A percentile compares a stretch with the other conserved stretches of the same genome.
Conservation (phyloP, 805 yeast genomes). For the Candida silvatica region DNA sequence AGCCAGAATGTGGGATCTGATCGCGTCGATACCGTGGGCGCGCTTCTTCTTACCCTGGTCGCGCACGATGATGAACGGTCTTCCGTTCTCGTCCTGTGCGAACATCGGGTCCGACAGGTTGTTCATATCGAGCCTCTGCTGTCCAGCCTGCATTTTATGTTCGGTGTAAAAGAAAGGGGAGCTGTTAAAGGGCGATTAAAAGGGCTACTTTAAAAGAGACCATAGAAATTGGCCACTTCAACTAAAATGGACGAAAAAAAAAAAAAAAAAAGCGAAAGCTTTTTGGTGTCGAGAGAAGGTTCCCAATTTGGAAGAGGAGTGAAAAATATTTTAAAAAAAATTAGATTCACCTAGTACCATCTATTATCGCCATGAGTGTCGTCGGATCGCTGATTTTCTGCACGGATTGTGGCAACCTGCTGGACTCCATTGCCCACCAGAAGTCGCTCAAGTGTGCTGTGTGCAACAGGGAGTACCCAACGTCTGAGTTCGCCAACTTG, state of each 20-base stretch:
- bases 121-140: constrained; percentile 47
- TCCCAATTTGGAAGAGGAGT: too few species aligned
- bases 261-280: too few species aligned
- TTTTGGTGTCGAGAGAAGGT: too few species aligned
- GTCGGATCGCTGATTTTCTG: constrained; percentile 96
- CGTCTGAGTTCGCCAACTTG: constrained; percentile 58
- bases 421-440: constrained; percentile 55
- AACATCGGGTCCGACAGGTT: constrained; percentile 97
- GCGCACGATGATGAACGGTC: constrained; percentile 95
- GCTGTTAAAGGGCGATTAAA: too few species aligned
- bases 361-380: too few species aligned
- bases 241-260: too few species aligned
- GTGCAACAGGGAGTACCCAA: constrained; percentile 32
- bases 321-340: too few species aligned
- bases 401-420: constrained; percentile 81
- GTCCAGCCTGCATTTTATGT: constrained; percentile 4
- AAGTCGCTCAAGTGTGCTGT: constrained; percentile 16
- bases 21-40: constrained; percentile 73
- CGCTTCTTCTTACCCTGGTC: constrained; percentile 51
- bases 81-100: constrained; percentile 99
- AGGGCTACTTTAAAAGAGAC: too few species aligned
- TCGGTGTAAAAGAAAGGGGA: too few species aligned
- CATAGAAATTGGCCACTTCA: too few species aligned
- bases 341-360: too few species aligned
- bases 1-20: constrained; percentile 83